These are phyloP conservation scores for Saturnispora gosingensis DNA, from an alignment of 805 yeast genomes.

Conservation along the genomic window DNA sequence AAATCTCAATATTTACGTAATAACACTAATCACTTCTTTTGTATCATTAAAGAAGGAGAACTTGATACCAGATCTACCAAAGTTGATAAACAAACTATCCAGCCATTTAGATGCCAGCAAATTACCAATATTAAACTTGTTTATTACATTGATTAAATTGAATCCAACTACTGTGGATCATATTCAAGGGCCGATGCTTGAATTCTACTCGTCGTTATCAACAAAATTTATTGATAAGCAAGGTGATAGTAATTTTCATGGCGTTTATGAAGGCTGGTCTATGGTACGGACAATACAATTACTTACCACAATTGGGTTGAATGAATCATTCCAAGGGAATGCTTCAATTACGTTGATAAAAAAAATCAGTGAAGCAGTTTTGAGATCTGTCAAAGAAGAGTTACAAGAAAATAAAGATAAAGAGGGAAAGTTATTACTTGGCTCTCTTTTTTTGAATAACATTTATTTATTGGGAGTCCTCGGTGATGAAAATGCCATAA, in stretches of 20 bases:
- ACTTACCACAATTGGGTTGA: background rate
- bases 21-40: background rate
- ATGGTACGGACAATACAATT: background rate
- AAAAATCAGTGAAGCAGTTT: background rate
- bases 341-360: background rate
- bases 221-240: background rate
- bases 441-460: background rate
- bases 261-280: conserved; percentile 1
- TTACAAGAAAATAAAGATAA: background rate
- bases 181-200: background rate
- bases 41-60: background rate
- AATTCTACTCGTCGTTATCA: conserved; percentile 1
- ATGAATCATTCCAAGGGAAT: background rate
- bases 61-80: background rate
- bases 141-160: background rate
- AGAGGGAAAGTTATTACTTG: background rate
- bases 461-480: background rate
- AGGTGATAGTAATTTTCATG: background rate
- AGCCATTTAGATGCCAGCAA: background rate
- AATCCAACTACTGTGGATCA: background rate
- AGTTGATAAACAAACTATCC: background rate
- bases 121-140: background rate
- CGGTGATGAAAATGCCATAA: background rate
- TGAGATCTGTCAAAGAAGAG: background rate
- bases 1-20: background rate